A percentile compares a stretch with the other conserved stretches of the same genome.
Conservation (phyloP, 2,329 filamentous ascomycete species). For the Ophiostoma sp. region DNA sequence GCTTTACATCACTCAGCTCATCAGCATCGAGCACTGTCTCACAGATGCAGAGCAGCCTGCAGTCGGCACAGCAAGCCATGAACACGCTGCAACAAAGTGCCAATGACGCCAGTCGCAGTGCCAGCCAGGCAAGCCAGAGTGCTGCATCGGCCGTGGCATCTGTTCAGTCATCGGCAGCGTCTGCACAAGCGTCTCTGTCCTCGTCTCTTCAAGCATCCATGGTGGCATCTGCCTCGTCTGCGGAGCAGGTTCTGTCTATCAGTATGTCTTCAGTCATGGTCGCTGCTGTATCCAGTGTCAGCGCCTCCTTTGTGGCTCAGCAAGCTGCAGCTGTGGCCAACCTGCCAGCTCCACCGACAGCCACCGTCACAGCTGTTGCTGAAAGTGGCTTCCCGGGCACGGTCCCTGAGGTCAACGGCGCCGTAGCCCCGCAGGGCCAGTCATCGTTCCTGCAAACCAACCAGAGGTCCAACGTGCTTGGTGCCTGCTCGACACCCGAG, state of each 20-base stretch:
- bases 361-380: neutral
- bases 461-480: neutral
- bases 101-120: slow-evolving; percentile 10
- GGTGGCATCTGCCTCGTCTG: slow-evolving; percentile 8
- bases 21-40: slow-evolving; percentile 22
- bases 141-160: slow-evolving; percentile 14
- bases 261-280: slow-evolving; percentile 17
- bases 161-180: slow-evolving; percentile 13
- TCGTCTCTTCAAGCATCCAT: neutral
- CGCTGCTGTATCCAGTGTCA: slow-evolving; percentile 17
- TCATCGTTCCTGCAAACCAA: neutral
- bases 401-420: neutral
- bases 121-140: neutral
- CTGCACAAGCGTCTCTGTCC: slow-evolving; percentile 4
- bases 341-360: neutral
- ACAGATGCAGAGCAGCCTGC: slow-evolving; percentile 21
- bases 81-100: slow-evolving; percentile 19
- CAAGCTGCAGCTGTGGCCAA: neutral
- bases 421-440: neutral
- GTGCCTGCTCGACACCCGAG: slow-evolving; percentile 23
- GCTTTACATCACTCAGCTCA: slow-evolving; percentile 20
- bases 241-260: neutral
- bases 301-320: neutral
- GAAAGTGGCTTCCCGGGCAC: neutral
- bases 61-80: slow-evolving; percentile 20